Percentiles rank a stretch among this genome's conserved stretches.
Evolutionary conservation across 495 filamentous ascomycete genomes (phyloP).

Genomic region (Trichocladium uniseriatum): DNA sequence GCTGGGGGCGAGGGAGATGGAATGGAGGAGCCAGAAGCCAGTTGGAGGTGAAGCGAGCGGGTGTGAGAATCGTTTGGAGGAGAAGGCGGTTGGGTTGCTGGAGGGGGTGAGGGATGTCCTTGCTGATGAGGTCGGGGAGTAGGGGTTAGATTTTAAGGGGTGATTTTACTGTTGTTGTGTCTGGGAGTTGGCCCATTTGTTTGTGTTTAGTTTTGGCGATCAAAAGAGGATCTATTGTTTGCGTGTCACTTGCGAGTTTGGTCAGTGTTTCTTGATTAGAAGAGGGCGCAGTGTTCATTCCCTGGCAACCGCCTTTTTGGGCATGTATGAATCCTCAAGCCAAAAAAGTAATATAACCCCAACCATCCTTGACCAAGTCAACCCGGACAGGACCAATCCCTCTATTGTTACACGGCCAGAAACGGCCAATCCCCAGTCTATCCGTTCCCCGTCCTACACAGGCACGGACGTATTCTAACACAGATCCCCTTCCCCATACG

Average conservation of each 20-base stretch:
- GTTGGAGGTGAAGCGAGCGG: conserved; percentile 13
- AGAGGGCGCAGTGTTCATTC: not conserved
- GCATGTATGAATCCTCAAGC: not conserved
- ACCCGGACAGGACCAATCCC: not conserved
- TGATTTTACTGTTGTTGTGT: not conserved
- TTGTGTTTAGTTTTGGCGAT: not conserved
- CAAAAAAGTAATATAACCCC: not conserved
- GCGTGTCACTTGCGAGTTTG: not conserved
- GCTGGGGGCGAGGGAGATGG: conserved; percentile 60
- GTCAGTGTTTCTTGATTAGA: not conserved
- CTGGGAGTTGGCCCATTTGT: not conserved
- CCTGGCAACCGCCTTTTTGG: not conserved
- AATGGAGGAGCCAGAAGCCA: conserved; percentile 43
- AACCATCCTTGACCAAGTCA: not conserved
- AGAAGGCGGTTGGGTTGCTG: conserved; percentile 60
- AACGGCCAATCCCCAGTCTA: not conserved
- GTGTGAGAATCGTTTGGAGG: conserved; percentile 57
- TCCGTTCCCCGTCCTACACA: not conserved
- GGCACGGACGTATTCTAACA: not conserved
- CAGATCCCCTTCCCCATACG: no score
- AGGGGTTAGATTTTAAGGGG: not conserved
- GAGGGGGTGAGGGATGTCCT: conserved; percentile 42
- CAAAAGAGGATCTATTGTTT: not conserved
- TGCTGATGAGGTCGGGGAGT: conserved; percentile 33
- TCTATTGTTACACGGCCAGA: not conserved